Conservation (phyloP, 75 land plant species). For the Sequoiadendron giganteum region DNA sequence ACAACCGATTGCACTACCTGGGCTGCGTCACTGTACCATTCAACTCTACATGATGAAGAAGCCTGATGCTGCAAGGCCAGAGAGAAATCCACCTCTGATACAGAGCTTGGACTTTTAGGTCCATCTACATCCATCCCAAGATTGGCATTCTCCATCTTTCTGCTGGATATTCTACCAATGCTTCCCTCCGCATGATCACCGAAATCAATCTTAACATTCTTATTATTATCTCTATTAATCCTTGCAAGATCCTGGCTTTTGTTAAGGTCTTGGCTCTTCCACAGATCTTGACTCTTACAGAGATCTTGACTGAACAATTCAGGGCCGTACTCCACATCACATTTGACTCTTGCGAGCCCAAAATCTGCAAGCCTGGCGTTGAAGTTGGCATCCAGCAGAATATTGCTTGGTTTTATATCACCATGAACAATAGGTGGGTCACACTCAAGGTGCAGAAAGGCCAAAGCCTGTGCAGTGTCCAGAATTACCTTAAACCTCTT, state of each 20-base stretch:
- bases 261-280: conserved; percentile 35
- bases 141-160: conserved; percentile 14
- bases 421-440: conserved; percentile 92
- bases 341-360: conserved; percentile 73
- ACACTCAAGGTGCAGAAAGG: conserved; percentile 65
- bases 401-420: conserved; percentile 91
- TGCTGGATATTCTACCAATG: background rate
- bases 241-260: conserved; percentile 36
- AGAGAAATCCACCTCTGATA: conserved; percentile 48
- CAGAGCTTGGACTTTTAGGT: conserved; percentile 29
- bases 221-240: conserved; percentile 8
- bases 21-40: conserved; percentile 5
- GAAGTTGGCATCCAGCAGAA: conserved; percentile 59
- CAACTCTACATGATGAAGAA: conserved; percentile 35
- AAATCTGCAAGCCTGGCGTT: conserved; percentile 77
- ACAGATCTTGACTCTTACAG: conserved; percentile 18
- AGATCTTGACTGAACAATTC: conserved; percentile 53
- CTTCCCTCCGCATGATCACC: conserved; percentile 3
- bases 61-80: conserved; percentile 37
- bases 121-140: conserved; percentile 9
- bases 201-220: background rate
- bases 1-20: background rate
- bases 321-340: conserved; percentile 44
- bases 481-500: conserved; percentile 49
- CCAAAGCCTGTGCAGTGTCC: conserved; percentile 64